phyloP scores from a whole-genome alignment of 1,284 basidiomycete species.

The Jaminaea rosea region DNA sequence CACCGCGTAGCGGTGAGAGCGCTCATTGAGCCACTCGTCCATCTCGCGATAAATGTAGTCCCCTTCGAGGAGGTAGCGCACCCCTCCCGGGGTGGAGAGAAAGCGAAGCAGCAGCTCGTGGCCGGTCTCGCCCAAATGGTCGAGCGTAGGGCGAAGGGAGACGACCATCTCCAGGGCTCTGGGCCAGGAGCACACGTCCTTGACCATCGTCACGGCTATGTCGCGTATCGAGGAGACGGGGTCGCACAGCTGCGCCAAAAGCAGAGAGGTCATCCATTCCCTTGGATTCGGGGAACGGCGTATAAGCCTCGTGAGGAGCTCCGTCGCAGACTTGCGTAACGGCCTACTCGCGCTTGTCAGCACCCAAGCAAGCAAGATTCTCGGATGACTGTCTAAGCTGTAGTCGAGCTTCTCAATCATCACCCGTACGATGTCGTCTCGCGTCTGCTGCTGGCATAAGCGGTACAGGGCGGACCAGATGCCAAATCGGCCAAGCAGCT shows the following conservation, averaged over 20 bases:
- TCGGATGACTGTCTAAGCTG: slow-evolving; percentile 28
- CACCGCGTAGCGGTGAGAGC: slow-evolving; percentile 75
- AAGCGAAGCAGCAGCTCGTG: slow-evolving; percentile 77
- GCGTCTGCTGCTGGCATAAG: slow-evolving; percentile 74
- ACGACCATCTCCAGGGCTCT: slow-evolving; percentile 82
- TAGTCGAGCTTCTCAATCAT: slow-evolving; percentile 80
- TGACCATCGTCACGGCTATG: slow-evolving; percentile 75
- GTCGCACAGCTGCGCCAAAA: slow-evolving; percentile 92
- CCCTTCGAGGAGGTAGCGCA: slow-evolving; percentile 79
- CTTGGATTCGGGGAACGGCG: slow-evolving; percentile 17
- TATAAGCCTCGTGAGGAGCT: slow-evolving; percentile 60
- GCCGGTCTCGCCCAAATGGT: slow-evolving; percentile 86
- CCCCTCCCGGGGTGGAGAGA: slow-evolving; percentile 86
- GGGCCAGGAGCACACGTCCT: slow-evolving; percentile 76
- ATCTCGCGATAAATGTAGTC: slow-evolving; percentile 90
- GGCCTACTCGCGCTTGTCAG: slow-evolving; percentile 54
- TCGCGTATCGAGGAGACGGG: slow-evolving; percentile 79
- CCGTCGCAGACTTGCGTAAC: slow-evolving; percentile 71
- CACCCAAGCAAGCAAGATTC: slow-evolving; percentile 73
- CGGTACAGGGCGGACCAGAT: slow-evolving; percentile 93
- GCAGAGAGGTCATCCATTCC: slow-evolving; percentile 51
- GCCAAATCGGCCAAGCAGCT: slow-evolving; percentile 79
- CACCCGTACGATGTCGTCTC: slow-evolving; percentile 82
- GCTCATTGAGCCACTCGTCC: slow-evolving; percentile 79
- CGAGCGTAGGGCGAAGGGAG: slow-evolving; percentile 83